These are phyloP conservation scores for Ceratocystis huliohia DNA, from an alignment of 2,329 filamentous ascomycete species.

Conservation along the genomic window DNA sequence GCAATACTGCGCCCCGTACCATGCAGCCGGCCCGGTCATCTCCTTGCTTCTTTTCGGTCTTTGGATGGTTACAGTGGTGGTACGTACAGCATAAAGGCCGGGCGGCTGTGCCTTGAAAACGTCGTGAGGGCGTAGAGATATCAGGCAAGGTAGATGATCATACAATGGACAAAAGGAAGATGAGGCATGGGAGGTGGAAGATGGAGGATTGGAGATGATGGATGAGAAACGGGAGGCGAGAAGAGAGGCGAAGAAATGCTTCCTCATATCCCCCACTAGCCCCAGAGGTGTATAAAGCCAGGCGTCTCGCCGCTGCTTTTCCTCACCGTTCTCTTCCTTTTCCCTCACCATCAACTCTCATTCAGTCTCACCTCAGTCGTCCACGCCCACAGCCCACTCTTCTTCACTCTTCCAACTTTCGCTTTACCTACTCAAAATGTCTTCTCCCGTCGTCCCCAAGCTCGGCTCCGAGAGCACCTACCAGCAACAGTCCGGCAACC, in stretches of 20 bases:
- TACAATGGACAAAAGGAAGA: background rate
- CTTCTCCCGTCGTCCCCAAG: slow-evolving; percentile 25
- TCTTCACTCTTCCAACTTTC: background rate
- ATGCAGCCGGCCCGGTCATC: background rate
- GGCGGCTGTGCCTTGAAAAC: background rate
- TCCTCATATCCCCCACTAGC: too few relatives aligned
- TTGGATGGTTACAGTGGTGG: background rate
- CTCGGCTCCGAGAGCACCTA: slow-evolving; percentile 25
- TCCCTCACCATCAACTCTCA: slow-evolving; percentile 3
- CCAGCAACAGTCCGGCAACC: slow-evolving; percentile 24
- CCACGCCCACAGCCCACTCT: slow-evolving; percentile 17
- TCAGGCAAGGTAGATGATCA: background rate
- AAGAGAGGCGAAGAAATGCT: too few relatives aligned
- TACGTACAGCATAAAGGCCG: background rate
- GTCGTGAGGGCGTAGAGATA: background rate
- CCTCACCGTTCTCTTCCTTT: background rate
- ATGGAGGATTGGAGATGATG: too few relatives aligned
- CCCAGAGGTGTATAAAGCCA: background rate
- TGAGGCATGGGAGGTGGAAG: background rate
- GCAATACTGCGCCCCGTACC: background rate
- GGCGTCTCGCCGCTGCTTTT: background rate
- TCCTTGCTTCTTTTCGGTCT: background rate
- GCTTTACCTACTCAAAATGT: slow-evolving; percentile 18
- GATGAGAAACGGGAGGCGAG: too few relatives aligned
- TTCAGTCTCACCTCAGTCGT: slow-evolving; percentile 13